Conservation (phyloP, 75 land plant genomes). For the Azolla pinnata region DNA sequence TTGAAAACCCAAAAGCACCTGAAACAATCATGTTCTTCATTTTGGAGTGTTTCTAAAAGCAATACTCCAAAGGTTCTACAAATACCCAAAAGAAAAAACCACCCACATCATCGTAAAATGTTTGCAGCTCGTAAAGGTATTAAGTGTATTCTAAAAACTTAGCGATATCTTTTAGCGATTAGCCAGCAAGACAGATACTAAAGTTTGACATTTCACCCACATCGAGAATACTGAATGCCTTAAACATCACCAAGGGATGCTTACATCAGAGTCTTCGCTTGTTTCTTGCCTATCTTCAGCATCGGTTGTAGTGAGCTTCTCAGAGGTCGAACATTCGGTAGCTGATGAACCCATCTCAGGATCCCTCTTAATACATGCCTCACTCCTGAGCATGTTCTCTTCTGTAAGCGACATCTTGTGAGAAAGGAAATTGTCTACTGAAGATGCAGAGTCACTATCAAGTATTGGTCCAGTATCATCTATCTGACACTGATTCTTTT, state of each 20-base stretch:
- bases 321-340: neutral
- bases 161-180: no score
- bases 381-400: neutral
- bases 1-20: neutral
- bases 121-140: no score
- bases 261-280: neutral
- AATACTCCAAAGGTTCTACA: no score
- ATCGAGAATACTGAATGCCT: neutral
- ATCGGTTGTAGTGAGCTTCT: neutral
- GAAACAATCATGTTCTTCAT: neutral
- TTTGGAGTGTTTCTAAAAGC: neutral
- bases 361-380: neutral
- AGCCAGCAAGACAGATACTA: no score
- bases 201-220: no score
- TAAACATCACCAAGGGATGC: neutral
- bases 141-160: no score
- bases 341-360: neutral
- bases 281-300: neutral
- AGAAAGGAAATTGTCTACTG: neutral
- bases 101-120: no score
- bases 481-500: slow-evolving; percentile 1
- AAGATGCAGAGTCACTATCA: neutral
- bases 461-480: neutral
- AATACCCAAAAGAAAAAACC: no score
- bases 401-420: neutral